Evolutionary conservation across 2,329 filamentous ascomycete species (phyloP), one percentile per base, ranked within the genome.

Genomic region (Monilinia fructigena): DNA sequence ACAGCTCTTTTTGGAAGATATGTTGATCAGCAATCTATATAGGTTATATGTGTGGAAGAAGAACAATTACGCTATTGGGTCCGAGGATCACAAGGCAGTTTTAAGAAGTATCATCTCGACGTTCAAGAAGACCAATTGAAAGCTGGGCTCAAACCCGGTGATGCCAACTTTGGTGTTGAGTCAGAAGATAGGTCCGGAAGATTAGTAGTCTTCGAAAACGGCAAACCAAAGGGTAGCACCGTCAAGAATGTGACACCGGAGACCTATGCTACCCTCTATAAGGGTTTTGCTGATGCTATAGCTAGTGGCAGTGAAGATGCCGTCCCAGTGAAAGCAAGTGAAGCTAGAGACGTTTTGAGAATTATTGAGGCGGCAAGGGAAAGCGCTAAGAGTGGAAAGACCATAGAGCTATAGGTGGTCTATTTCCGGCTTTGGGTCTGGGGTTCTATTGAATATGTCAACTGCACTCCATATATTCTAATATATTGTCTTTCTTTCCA

Each of bases 21-120:
- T 31, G 23, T 31, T 65, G 16, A 65, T 18, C 2, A n/a, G 18
- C 6, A 28, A 38, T 23, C 5, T 38, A 16, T n/a, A 6, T n/a
- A 65, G 63, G 63, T 90, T 28, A 80, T 92, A 60, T 90, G 86
- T 74, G 85, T 85, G 3, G 90, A 93, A 77, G 80, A 80, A 31
- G 80, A 85, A 68, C 91, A 94, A 79, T 80, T 89, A 67, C 81
- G 91, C 50, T 94, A 88, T 81, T 93, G 91, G 90, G 82, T 93
- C 12, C 82, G 90, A 35, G 91, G 91, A 28, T 85, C 85, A 23
- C 87, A 88, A 77, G 91, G 89, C 0, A 90, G 85, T 74, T 94
- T 89, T 78, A 89, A 85, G 80, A 94, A 93, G 82, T 78, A 80
- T 50, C 81, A 83, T 64, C 81, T 94, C 2, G 91, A 95, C 75